Evolutionary conservation across 768 basidiomycete species (phyloP).

Genomic region (Leucocoprinus leucothites): DNA sequence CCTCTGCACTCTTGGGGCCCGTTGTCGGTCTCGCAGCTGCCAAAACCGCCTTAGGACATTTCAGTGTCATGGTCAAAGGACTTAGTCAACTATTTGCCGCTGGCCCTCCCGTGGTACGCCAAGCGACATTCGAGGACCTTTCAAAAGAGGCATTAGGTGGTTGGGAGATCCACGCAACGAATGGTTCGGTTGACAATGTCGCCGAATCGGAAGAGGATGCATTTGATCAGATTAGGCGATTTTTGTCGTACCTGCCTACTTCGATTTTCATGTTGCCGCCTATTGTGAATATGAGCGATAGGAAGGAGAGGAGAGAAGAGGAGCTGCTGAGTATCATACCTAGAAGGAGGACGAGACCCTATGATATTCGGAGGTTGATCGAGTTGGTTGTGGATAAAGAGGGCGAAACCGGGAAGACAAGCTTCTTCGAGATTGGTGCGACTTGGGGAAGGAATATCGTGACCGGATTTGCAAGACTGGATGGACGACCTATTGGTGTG

Average conservation of each 20-base stretch:
- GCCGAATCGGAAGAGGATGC: constrained; percentile 34
- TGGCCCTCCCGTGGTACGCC: constrained; percentile 33
- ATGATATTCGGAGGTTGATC: constrained; percentile 34
- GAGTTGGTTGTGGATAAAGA: constrained; percentile 28
- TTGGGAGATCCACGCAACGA: constrained; percentile 34
- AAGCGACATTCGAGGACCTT: constrained; percentile 33
- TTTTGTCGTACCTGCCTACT: constrained; percentile 38
- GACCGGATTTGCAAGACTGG: constrained; percentile 35
- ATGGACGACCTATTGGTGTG: constrained; percentile 32
- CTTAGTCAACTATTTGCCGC: constrained; percentile 34
- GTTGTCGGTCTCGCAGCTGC: constrained; percentile 40
- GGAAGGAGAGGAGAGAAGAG: constrained; percentile 28
- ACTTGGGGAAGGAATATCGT: constrained; percentile 35
- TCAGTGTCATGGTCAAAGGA: constrained; percentile 40
- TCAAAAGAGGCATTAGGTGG: constrained; percentile 34
- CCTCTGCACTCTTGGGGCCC: constrained; percentile 35
- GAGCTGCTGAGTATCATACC: constrained; percentile 34
- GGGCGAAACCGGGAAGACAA: constrained; percentile 15
- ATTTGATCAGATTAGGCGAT: constrained; percentile 30
- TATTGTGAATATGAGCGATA: constrained; percentile 18
- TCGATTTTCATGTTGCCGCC: constrained; percentile 35
- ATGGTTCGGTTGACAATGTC: constrained; percentile 35
- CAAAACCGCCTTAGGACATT: constrained; percentile 35
- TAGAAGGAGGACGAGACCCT: constrained; percentile 29
- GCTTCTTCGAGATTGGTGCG: constrained; percentile 36